phyloP scores from a whole-genome alignment of 371 early-diverging fungal species.

The Apophysomyces ossiformis region DNA sequence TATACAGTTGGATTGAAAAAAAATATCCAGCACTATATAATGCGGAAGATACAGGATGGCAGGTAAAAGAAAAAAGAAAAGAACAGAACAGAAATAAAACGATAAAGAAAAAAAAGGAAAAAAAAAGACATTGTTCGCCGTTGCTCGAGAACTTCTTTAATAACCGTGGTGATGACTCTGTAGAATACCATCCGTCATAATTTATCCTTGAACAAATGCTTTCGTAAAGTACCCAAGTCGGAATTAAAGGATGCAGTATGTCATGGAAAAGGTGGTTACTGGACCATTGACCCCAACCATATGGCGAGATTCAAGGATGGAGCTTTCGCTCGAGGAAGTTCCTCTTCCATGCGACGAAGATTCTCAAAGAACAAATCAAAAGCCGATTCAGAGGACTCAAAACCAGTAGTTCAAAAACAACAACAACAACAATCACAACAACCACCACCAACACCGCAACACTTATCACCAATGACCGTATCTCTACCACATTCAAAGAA shows the following conservation, averaged over 20 bases:
- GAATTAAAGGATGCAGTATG: conserved; percentile 49
- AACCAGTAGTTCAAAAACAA: not conserved
- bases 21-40: conserved; percentile 74
- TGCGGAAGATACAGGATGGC: conserved; percentile 74
- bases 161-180: not conserved
- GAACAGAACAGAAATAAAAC: too few relatives aligned
- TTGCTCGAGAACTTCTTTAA: not conserved
- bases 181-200: conserved; percentile 84
- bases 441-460: not conserved
- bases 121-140: not conserved
- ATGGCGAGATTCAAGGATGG: conserved; percentile 30
- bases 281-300: conserved; percentile 51
- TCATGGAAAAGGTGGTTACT: conserved; percentile 61
- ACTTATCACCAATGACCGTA: conserved; percentile 1
- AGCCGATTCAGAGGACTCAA: not conserved
- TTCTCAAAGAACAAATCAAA: conserved; percentile 14
- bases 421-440: conserved; percentile 2
- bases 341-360: conserved; percentile 12
- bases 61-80: conserved; percentile 33
- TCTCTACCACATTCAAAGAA: conserved; percentile 9
- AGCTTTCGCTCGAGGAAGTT: conserved; percentile 27
- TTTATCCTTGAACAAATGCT: conserved; percentile 74
- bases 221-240: conserved; percentile 65
- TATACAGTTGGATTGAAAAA: conserved; percentile 74
- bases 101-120: not conserved